Evolutionary conservation across 2,329 filamentous ascomycete genomes (phyloP).

Genomic region (Colletotrichum tofieldiae): DNA sequence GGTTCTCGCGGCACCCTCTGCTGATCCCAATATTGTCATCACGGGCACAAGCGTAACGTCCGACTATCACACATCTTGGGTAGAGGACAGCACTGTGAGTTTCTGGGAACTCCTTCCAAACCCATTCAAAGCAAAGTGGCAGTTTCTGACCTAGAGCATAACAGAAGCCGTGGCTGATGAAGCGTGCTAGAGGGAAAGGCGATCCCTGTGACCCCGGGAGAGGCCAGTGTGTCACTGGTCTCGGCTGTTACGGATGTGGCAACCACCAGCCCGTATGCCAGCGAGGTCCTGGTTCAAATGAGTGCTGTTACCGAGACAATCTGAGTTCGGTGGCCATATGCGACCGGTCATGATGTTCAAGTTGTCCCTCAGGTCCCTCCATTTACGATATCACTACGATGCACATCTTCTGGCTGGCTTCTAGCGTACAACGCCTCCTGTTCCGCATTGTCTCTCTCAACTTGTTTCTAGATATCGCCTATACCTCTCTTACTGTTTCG

Average conservation of each 20-base stretch:
- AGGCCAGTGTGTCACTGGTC: background rate
- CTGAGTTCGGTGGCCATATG: background rate
- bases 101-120: background rate
- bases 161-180: constrained; percentile 3
- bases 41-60: background rate
- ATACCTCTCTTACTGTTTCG: too few relatives aligned
- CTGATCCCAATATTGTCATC: background rate
- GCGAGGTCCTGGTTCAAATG: constrained; percentile 1
- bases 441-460: too few relatives aligned
- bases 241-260: background rate
- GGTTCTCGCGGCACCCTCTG: background rate
- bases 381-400: too few relatives aligned
- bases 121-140: background rate
- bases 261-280: constrained; percentile 7
- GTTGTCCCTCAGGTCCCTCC: too few relatives aligned
- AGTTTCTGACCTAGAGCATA: background rate
- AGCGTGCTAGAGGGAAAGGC: background rate
- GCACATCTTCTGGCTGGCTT: too few relatives aligned
- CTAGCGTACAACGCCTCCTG: too few relatives aligned
- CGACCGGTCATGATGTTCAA: background rate
- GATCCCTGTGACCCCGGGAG: background rate
- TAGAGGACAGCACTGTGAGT: background rate
- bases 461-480: too few relatives aligned
- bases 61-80: constrained; percentile 13
- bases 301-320: background rate